Conservation (phyloP, 345 rosid species). For the Capsella bursapastoris region DNA sequence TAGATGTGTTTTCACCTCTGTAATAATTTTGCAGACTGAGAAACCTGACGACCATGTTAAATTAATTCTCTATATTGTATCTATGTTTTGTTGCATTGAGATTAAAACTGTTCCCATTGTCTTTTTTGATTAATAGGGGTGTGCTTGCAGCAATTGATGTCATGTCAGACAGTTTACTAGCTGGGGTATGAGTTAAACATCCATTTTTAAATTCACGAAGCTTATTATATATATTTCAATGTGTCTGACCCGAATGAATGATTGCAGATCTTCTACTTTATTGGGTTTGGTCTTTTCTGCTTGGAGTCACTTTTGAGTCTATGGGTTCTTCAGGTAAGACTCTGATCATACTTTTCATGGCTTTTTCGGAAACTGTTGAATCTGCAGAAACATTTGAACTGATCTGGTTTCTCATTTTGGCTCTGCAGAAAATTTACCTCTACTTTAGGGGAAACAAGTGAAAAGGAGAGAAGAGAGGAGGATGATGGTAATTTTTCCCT, state of each 20-base stretch:
- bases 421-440: slow-evolving; percentile 80
- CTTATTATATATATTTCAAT: slow-evolving; percentile 13
- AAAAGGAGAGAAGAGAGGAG: slow-evolving; percentile 18
- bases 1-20: slow-evolving; percentile 16
- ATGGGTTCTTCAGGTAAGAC: slow-evolving; percentile 95
- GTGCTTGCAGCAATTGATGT: slow-evolving; percentile 96
- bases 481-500: slow-evolving; percentile 29
- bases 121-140: slow-evolving; percentile 59
- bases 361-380: slow-evolving; percentile 9
- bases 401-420: neutral
- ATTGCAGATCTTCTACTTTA: slow-evolving; percentile 83
- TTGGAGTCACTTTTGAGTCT: slow-evolving; percentile 87
- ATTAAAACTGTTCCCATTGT: slow-evolving; percentile 16
- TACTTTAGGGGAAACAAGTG: slow-evolving; percentile 83
- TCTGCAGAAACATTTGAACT: neutral
- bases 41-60: neutral
- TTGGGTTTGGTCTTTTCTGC: slow-evolving; percentile 92
- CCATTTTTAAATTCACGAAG: neutral
- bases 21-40: neutral
- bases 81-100: neutral
- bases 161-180: slow-evolving; percentile 63
- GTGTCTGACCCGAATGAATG: slow-evolving; percentile 5
- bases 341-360: neutral
- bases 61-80: slow-evolving; percentile 11
- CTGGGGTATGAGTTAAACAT: slow-evolving; percentile 68